Percentiles rank a stretch among this genome's conserved stretches.
Evolutionary conservation across 176 grass and related monocot genomes (phyloP).

Genomic region (Saccharum officinarum): DNA sequence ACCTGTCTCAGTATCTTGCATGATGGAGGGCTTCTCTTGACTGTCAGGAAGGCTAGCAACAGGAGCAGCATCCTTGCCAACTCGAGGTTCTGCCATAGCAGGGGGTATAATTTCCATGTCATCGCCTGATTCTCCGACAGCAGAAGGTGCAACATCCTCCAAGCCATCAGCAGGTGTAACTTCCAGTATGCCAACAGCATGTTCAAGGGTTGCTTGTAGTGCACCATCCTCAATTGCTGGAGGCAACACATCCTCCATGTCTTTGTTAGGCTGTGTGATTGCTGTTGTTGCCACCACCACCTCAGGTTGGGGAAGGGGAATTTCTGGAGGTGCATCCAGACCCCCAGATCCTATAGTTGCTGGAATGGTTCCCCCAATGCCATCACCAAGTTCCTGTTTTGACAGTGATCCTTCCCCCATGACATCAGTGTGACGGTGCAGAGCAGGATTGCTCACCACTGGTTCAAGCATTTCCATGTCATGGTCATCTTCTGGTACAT

Average conservation of each 20-base stretch:
- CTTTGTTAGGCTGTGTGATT: slow-evolving; percentile 8
- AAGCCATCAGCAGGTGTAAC: not conserved
- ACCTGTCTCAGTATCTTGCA: slow-evolving; percentile 33
- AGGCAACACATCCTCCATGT: slow-evolving; percentile 14
- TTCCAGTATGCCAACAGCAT: slow-evolving; percentile 18
- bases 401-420: slow-evolving; percentile 25
- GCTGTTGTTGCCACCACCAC: slow-evolving; percentile 6
- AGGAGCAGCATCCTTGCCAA: slow-evolving; percentile 26
- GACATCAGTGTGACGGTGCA: not conserved
- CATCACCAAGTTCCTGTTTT: slow-evolving; percentile 26
- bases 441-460: slow-evolving; percentile 26
- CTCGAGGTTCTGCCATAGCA: not conserved
- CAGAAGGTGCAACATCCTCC: slow-evolving; percentile 15
- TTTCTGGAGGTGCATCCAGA: slow-evolving; percentile 27
- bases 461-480: slow-evolving; percentile 28
- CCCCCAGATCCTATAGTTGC: slow-evolving; percentile 17
- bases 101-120: not conserved
- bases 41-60: slow-evolving; percentile 7
- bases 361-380: not conserved
- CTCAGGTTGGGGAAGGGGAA: slow-evolving; percentile 20
- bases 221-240: slow-evolving; percentile 19
- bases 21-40: slow-evolving; percentile 9
- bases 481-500: slow-evolving; percentile 23
- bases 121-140: slow-evolving; percentile 13
- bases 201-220: slow-evolving; percentile 9